Conservation (phyloP, 345 rosid species). For the Passiflora organensis region DNA sequence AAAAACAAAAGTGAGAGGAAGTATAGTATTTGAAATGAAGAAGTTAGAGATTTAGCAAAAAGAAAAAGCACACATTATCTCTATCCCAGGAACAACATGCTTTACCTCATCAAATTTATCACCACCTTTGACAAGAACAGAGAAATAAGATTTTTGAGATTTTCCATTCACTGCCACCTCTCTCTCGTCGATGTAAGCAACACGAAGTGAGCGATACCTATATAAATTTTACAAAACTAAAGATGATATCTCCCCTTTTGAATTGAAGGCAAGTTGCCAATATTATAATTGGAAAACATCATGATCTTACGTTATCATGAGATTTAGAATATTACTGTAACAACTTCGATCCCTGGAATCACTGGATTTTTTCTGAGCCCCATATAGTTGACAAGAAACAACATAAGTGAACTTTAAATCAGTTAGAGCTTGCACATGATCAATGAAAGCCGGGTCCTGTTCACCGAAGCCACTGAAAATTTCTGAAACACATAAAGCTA, state of each 20-base stretch:
- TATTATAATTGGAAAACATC: no score
- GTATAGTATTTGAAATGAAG: no score
- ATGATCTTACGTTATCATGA: constrained; percentile 74
- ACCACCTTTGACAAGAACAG: constrained; percentile 91
- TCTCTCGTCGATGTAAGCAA: constrained; percentile 86
- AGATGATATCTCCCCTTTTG: constrained; percentile 7
- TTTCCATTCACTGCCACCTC: constrained; percentile 55
- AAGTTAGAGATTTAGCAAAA: no score
- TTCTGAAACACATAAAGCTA: constrained; percentile 20
- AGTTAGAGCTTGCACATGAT: constrained; percentile 60
- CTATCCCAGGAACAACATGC: constrained; percentile 6
- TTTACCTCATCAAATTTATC: constrained; percentile 71
- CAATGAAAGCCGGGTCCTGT: constrained; percentile 22
- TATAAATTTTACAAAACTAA: constrained; percentile 13
- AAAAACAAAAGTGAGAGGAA: no score
- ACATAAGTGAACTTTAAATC: constrained; percentile 92
- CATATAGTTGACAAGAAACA: constrained; percentile 94
- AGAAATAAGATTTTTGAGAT: constrained; percentile 57
- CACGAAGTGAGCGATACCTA: constrained; percentile 89
- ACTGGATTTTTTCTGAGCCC: constrained; percentile 68
- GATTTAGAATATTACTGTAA: constrained; percentile 71
- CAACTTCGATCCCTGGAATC: constrained; percentile 51
- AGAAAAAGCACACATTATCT: no score
- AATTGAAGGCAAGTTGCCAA: neutral
- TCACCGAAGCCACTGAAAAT: constrained; percentile 26